A percentile compares a stretch with the other conserved stretches of the same genome.
These are phyloP conservation scores for Cucumis melo DNA, from an alignment of 306 rosid genomes.

Conservation along the genomic window DNA sequence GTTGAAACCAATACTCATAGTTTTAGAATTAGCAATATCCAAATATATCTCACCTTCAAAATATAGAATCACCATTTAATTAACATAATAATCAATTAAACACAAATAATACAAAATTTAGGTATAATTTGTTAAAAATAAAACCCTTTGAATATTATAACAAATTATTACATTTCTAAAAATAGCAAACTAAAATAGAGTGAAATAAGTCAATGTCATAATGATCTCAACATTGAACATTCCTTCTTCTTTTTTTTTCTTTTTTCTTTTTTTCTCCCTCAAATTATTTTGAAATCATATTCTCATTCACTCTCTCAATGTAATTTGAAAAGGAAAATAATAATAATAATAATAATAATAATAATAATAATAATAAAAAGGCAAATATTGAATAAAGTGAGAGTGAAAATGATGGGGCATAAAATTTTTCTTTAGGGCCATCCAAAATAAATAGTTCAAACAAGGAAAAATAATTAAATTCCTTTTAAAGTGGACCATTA, in stretches of 20 bases:
- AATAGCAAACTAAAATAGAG: background rate
- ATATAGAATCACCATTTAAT: too few relatives aligned
- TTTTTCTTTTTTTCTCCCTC: background rate
- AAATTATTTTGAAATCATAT: background rate
- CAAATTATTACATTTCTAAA: background rate
- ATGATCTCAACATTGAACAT: background rate
- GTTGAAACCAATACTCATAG: too few relatives aligned
- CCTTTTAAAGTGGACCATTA: conserved; percentile 2
- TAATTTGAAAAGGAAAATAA: background rate
- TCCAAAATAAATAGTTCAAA: background rate
- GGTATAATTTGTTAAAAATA: too few relatives aligned
- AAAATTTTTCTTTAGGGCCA: background rate
- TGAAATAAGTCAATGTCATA: background rate
- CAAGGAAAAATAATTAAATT: background rate
- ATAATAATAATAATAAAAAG: background rate
- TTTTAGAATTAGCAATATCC: too few relatives aligned
- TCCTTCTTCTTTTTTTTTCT: background rate
- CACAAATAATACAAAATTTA: too few relatives aligned
- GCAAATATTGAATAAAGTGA: background rate
- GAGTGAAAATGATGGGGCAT: background rate
- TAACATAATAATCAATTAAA: too few relatives aligned
- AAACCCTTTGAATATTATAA: too few relatives aligned
- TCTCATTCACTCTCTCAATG: background rate
- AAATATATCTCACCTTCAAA: too few relatives aligned
- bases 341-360: background rate